Evolutionary conservation across 257 asterid genomes (phyloP), one percentile per base, ranked within the genome.

Genomic region (Primulina eburnea): DNA sequence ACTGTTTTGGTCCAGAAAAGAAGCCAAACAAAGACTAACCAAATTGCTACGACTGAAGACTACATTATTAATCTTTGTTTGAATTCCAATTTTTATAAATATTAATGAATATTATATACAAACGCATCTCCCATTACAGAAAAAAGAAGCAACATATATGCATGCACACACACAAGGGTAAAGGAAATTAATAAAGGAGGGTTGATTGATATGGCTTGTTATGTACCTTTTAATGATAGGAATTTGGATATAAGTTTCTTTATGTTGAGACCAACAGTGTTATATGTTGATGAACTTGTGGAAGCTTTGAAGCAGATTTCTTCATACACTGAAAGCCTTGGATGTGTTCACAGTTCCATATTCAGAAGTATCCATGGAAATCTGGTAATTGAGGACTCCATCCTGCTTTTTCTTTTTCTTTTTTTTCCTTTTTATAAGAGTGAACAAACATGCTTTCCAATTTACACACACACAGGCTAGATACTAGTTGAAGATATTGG

Each of bases 341-440:
- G 96, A 30, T 87, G 92, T 81, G 85, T 87, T 68, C 86, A 85
- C 32, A 79, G 83, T 64, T 85, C 96, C 24, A 52, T 89, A 7
- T 77, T 89, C 72, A 83, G 32, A 72, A 87, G 94, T 62, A 89
- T 89, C 60, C 94, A 87, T 81, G 96, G 96, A 8, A 87, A 72
- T 80, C 73, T 87, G 90, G 96, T 89, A 72, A 10, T 40, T 37
- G 2, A 37, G 3, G 11, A 8, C 16, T 40, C 0, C 17, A 8
- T 40, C 5, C 0, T 40, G n/a, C 0, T 34, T 4, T 11, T 40
- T 11, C 14, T 37, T 24, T 24, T 24, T 24, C 1, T 24, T 24
- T 24, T 24, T 1, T 24, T 24, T 24, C 1, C 0, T 0, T 21
- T 21, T 21, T 21, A 21, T 21, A 21, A 21, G 24, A 21, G 24